phyloP scores from a whole-genome alignment of 805 yeast species.

The Candida yuanshanica region DNA sequence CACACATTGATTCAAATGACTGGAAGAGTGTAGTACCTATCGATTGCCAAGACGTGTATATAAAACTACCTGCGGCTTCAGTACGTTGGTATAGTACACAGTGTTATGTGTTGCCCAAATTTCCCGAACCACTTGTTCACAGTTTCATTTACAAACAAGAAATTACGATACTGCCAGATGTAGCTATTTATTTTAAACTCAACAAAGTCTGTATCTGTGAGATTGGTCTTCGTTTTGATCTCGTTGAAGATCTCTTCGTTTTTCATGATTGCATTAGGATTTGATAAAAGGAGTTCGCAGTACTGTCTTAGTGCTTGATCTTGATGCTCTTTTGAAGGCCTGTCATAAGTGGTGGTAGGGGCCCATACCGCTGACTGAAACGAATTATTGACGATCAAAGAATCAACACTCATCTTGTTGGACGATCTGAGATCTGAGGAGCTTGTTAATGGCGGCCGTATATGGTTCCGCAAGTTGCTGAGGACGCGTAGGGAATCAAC shows the following conservation, averaged over 20 bases:
- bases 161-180: not conserved
- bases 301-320: not conserved
- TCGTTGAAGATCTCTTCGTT: not conserved
- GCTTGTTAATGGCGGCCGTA: not conserved
- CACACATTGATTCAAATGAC: too few relatives aligned
- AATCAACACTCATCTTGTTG: not conserved
- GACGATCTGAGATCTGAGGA: not conserved
- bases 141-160: too few relatives aligned
- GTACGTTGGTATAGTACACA: too few relatives aligned
- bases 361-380: not conserved
- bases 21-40: too few relatives aligned
- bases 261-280: not conserved
- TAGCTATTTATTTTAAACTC: not conserved
- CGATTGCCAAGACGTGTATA: too few relatives aligned
- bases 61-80: too few relatives aligned
- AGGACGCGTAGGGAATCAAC: not conserved
- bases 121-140: too few relatives aligned
- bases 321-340: not conserved
- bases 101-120: too few relatives aligned
- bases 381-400: not conserved
- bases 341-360: not conserved
- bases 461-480: not conserved
- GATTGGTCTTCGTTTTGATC: not conserved
- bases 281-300: not conserved
- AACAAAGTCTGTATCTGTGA: not conserved